phyloP scores from a whole-genome alignment of 1,139 yeast species.

The Suhomyces bolitotheri region DNA sequence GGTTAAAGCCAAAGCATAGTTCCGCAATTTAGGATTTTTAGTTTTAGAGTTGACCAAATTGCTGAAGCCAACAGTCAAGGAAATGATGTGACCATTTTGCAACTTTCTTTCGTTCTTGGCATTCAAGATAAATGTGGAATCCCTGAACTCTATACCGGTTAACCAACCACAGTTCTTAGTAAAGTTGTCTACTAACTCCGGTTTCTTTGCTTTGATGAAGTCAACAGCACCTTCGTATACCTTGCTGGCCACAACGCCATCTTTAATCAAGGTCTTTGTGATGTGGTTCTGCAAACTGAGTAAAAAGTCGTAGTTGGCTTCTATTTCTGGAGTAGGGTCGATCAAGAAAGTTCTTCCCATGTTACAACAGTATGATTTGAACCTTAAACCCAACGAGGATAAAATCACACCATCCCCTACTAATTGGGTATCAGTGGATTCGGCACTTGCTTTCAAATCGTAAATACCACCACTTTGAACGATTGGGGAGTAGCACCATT shows the following conservation, averaged over 20 bases:
- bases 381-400: constrained; percentile 83
- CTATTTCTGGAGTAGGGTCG: constrained; percentile 83
- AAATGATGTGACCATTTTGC: constrained; percentile 72
- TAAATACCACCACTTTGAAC: constrained; percentile 87
- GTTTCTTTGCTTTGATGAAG: constrained; percentile 56
- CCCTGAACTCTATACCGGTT: constrained; percentile 89
- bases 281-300: constrained; percentile 67
- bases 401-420: constrained; percentile 80
- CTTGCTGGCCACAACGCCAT: constrained; percentile 66
- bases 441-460: constrained; percentile 83
- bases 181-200: constrained; percentile 65
- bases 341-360: constrained; percentile 85
- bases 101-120: constrained; percentile 70
- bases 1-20: constrained; percentile 72
- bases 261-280: constrained; percentile 52
- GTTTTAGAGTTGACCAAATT: constrained; percentile 52
- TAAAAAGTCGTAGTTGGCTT: constrained; percentile 74
- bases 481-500: constrained; percentile 94
- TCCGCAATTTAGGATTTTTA: constrained; percentile 47
- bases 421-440: constrained; percentile 64
- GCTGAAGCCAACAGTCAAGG: constrained; percentile 76
- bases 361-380: constrained; percentile 87
- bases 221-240: constrained; percentile 66
- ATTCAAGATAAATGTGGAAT: constrained; percentile 71
- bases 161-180: constrained; percentile 87